Conservation (phyloP, 108 stramenopile species). For the Nannochloropsis granulata region DNA sequence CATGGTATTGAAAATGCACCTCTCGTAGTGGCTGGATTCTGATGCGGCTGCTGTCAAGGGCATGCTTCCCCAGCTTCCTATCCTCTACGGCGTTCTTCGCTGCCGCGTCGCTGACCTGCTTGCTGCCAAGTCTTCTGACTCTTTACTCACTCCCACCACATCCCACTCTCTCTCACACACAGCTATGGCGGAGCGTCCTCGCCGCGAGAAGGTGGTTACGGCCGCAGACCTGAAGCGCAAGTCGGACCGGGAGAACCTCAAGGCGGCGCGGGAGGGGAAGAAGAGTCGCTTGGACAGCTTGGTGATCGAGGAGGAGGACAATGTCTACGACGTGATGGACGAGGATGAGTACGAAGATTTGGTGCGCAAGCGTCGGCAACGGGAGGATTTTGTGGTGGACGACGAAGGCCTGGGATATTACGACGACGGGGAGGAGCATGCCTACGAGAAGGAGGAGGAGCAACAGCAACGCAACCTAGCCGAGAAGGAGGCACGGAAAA, state of each 20-base stretch:
- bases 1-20: no score
- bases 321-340: slow-evolving; percentile 69
- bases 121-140: no score
- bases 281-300: slow-evolving; percentile 28
- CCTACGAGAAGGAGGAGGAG: slow-evolving; percentile 46
- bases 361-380: slow-evolving; percentile 63
- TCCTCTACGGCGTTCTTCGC: no score
- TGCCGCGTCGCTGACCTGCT: no score
- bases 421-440: slow-evolving; percentile 91
- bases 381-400: slow-evolving; percentile 96
- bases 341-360: slow-evolving; percentile 66
- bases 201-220: background rate
- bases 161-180: background rate
- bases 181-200: background rate
- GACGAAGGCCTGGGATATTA: slow-evolving; percentile 94
- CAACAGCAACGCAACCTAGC: background rate
- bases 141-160: no score
- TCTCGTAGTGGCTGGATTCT: no score
- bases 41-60: no score
- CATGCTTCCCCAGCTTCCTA: no score
- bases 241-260: slow-evolving; percentile 22
- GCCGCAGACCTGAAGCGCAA: background rate
- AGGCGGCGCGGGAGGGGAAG: slow-evolving; percentile 25
- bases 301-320: slow-evolving; percentile 45
- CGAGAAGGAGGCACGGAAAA: background rate